Conservation (phyloP, 176 grass and related monocot genomes). For the Oryza brachyantha region DNA sequence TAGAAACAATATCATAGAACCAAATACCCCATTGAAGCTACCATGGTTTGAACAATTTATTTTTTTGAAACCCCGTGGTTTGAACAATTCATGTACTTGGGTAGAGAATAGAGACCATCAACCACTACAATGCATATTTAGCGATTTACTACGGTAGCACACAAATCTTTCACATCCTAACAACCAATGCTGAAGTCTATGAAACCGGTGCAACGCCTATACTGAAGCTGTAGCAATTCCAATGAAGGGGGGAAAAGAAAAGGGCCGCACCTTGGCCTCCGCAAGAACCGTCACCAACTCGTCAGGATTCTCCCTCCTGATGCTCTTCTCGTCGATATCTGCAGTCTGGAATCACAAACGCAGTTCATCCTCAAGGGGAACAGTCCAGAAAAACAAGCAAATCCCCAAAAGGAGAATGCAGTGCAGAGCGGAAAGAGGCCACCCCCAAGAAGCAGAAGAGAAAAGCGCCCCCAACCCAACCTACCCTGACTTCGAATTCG, state of each 20-base stretch:
- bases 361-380: neutral
- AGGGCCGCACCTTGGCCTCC: conserved; percentile 66
- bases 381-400: neutral
- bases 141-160: neutral
- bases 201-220: neutral
- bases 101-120: too few relatives aligned
- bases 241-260: neutral
- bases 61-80: too few relatives aligned
- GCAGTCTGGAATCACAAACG: conserved; percentile 58
- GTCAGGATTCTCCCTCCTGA: conserved; percentile 73
- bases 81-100: too few relatives aligned
- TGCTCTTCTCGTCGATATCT: conserved; percentile 93
- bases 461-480: neutral
- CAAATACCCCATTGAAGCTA: too few relatives aligned
- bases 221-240: neutral
- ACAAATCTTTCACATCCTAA: neutral
- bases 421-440: neutral
- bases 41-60: too few relatives aligned
- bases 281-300: conserved; percentile 90
- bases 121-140: too few relatives aligned
- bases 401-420: too few relatives aligned
- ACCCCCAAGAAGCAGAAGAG: neutral
- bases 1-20: neutral
- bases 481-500: conserved; percentile 80
- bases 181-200: too few relatives aligned